Percentiles rank a stretch among this genome's conserved stretches.
These are phyloP conservation scores for Castanospermum australe DNA, from an alignment of 306 rosid genomes.

Conservation along the genomic window DNA sequence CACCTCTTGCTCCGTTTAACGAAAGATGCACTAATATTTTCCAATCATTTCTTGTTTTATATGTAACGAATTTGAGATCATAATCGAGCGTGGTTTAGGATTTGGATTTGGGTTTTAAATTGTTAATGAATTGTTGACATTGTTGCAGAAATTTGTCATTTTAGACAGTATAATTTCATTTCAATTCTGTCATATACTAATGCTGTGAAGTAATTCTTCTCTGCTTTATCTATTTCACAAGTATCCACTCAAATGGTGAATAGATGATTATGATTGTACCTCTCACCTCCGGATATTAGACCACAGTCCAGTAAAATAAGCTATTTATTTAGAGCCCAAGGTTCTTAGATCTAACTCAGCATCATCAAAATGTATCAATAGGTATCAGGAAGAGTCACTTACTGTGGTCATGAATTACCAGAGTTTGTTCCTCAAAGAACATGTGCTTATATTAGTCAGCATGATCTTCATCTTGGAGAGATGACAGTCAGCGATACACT, in stretches of 20 bases:
- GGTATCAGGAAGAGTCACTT: slow-evolving; percentile 43
- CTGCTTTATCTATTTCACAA: too few species aligned
- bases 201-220: too few species aligned
- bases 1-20: not conserved
- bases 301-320: not conserved
- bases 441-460: slow-evolving; percentile 62
- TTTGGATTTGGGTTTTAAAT: not conserved
- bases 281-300: not conserved
- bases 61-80: not conserved
- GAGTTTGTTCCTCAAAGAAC: slow-evolving; percentile 63
- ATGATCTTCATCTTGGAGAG: slow-evolving; percentile 58
- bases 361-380: not conserved
- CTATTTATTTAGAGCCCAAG: not conserved
- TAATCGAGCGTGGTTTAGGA: not conserved
- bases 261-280: not conserved
- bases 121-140: not conserved
- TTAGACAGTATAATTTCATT: not conserved
- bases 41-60: not conserved
- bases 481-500: slow-evolving; percentile 51
- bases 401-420: slow-evolving; percentile 59
- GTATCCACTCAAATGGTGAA: not conserved
- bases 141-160: not conserved
- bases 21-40: not conserved
- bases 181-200: too few species aligned
- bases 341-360: not conserved